Conservation (phyloP, 495 filamentous ascomycete species). For the Tuber borchii region DNA sequence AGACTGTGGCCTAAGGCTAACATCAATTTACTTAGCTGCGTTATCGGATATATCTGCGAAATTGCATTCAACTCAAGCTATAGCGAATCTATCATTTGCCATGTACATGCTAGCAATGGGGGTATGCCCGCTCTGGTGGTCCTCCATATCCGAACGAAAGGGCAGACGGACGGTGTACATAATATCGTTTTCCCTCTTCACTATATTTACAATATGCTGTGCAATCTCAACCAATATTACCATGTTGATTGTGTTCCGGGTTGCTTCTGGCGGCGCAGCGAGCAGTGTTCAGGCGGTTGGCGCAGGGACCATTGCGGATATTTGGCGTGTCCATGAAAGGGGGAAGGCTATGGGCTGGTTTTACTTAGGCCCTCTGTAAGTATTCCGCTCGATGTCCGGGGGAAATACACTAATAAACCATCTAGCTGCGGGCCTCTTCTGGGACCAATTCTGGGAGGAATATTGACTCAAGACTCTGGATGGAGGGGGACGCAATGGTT, state of each 20-base stretch:
- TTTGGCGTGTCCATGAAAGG: conserved; percentile 76
- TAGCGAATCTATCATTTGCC: conserved; percentile 76
- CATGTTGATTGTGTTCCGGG: conserved; percentile 81
- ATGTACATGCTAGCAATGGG: conserved; percentile 87
- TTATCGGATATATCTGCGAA: conserved; percentile 62
- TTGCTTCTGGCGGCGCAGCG: conserved; percentile 73
- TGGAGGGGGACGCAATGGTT: conserved; percentile 92
- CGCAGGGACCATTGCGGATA: conserved; percentile 84
- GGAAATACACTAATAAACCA: conserved; percentile 28
- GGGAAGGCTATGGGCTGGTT: conserved; percentile 89
- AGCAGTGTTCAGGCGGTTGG: conserved; percentile 89
- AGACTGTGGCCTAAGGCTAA: background rate
- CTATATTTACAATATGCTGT: conserved; percentile 66
- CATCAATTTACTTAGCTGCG: conserved; percentile 50
- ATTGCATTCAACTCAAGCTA: conserved; percentile 58
- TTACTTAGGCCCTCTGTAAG: conserved; percentile 76
- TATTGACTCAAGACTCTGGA: conserved; percentile 59
- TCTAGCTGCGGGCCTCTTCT: conserved; percentile 62
- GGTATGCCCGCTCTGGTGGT: conserved; percentile 94
- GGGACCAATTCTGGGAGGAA: conserved; percentile 81
- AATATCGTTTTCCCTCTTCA: conserved; percentile 69
- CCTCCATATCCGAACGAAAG: conserved; percentile 73
- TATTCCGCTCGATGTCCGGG: background rate
- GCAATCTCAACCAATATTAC: conserved; percentile 68
- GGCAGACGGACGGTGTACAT: conserved; percentile 84